These are phyloP conservation scores for Talaromyces sp. DNA, from an alignment of 2,329 filamentous ascomycete genomes.

Conservation along the genomic window DNA sequence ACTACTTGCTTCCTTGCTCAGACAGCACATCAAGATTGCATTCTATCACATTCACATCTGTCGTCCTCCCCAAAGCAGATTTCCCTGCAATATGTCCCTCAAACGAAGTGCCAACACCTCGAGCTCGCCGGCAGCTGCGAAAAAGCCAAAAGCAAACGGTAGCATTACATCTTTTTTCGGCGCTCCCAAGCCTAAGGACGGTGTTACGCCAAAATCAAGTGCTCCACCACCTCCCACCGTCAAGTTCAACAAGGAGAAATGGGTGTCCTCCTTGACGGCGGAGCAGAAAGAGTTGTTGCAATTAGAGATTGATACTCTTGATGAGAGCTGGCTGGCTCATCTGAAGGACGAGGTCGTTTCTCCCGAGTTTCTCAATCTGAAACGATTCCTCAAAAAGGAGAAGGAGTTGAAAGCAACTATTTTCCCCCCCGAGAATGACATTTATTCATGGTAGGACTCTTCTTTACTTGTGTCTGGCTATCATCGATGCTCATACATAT, in stretches of 20 bases:
- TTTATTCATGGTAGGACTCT: constrained; percentile 81
- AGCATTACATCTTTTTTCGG: constrained; percentile 91
- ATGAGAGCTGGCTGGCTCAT: constrained; percentile 86
- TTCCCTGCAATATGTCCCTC: constrained; percentile 40
- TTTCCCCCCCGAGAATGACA: constrained; percentile 82
- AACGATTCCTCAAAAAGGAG: constrained; percentile 81
- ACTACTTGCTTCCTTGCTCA: not conserved
- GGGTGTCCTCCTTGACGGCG: constrained; percentile 73
- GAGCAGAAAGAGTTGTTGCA: constrained; percentile 82
- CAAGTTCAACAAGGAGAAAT: constrained; percentile 85
- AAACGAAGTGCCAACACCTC: constrained; percentile 65
- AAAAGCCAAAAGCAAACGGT: constrained; percentile 71
- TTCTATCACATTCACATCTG: not conserved
- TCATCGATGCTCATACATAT: constrained; percentile 24
- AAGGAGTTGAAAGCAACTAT: constrained; percentile 70
- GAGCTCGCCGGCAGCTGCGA: constrained; percentile 51
- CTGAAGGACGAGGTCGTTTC: constrained; percentile 82
- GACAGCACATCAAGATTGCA: not conserved
- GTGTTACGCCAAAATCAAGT: constrained; percentile 17
- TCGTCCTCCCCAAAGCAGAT: not conserved
- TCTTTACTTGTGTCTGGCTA: not conserved
- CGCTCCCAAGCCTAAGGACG: constrained; percentile 56
- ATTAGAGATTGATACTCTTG: constrained; percentile 87
- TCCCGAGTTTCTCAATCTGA: constrained; percentile 80
- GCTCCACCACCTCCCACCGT: constrained; percentile 23